Evolutionary conservation across 148 eudicot species (phyloP).

Genomic region (Rhododendron molle): DNA sequence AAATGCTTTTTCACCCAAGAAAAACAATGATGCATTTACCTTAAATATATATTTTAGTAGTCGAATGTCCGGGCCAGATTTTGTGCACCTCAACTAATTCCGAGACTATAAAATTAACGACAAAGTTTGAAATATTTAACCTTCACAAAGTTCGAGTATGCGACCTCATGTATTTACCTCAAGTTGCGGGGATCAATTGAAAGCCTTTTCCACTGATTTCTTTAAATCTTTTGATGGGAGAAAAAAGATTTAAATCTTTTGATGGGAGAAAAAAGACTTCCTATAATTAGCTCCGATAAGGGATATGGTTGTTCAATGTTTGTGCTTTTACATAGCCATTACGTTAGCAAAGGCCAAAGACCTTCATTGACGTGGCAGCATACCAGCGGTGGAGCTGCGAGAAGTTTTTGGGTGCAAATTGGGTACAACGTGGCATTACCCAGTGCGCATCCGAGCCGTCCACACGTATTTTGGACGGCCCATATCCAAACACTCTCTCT

Average conservation of each 20-base stretch:
- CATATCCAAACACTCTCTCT: too few species aligned
- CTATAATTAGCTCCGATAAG: background rate
- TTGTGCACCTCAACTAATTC: background rate
- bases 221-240: background rate
- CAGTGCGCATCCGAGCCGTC: too few species aligned
- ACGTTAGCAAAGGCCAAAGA: background rate
- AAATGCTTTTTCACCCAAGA: background rate
- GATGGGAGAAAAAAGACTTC: too few species aligned
- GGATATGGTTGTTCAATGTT: background rate
- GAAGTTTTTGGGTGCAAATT: too few species aligned
- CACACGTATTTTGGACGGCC: too few species aligned
- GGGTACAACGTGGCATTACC: too few species aligned
- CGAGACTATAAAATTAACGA: too few species aligned
- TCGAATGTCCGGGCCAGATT: too few species aligned
- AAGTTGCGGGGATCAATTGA: background rate
- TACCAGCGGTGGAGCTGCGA: background rate
- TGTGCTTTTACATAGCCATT: background rate
- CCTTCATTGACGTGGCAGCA: background rate
- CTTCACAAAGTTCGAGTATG: too few species aligned
- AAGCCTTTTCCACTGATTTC: background rate
- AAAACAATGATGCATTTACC: background rate
- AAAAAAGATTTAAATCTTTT: background rate
- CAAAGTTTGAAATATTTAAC: background rate
- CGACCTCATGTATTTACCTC: background rate
- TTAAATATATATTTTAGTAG: too few species aligned